Conservation (phyloP, 2,329 filamentous ascomycete species). For the Scedosporium boydii region DNA sequence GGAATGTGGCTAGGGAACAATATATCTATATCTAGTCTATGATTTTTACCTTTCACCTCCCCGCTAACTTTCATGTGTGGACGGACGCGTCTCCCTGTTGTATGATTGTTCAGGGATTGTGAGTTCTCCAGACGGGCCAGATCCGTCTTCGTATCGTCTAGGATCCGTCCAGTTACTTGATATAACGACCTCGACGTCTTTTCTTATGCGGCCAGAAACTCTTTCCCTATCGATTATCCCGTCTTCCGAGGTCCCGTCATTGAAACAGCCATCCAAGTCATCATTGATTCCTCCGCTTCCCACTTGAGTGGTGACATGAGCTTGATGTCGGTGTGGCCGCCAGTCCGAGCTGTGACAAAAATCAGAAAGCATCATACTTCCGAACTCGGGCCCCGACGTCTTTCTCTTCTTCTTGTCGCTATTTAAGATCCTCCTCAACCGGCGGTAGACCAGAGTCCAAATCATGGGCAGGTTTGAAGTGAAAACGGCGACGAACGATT, state of each 20-base stretch:
- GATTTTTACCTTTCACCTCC: too few relatives aligned
- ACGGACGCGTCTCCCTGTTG: too few relatives aligned
- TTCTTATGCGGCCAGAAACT: background rate
- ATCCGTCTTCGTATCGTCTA: too few relatives aligned
- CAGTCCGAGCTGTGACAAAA: slow-evolving; percentile 2
- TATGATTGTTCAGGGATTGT: too few relatives aligned
- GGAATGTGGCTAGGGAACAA: background rate
- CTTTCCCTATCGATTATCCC: background rate
- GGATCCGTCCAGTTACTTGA: background rate
- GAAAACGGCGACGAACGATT: slow-evolving; percentile 32
- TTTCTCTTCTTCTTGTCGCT: background rate
- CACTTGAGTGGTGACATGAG: background rate
- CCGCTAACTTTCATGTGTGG: too few relatives aligned
- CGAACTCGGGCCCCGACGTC: background rate
- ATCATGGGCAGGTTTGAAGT: slow-evolving; percentile 34
- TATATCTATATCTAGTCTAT: too few relatives aligned
- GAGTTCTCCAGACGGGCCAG: too few relatives aligned
- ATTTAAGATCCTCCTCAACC: background rate
- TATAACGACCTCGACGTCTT: background rate
- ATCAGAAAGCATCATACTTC: slow-evolving; percentile 12
- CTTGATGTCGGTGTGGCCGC: background rate
- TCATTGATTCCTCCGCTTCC: background rate
- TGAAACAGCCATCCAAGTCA: background rate
- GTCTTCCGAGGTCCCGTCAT: background rate
- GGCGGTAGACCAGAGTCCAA: slow-evolving; percentile 30